These are phyloP conservation scores for Colletotrichum sp. DNA, from an alignment of 2,329 filamentous ascomycete genomes.

Conservation along the genomic window DNA sequence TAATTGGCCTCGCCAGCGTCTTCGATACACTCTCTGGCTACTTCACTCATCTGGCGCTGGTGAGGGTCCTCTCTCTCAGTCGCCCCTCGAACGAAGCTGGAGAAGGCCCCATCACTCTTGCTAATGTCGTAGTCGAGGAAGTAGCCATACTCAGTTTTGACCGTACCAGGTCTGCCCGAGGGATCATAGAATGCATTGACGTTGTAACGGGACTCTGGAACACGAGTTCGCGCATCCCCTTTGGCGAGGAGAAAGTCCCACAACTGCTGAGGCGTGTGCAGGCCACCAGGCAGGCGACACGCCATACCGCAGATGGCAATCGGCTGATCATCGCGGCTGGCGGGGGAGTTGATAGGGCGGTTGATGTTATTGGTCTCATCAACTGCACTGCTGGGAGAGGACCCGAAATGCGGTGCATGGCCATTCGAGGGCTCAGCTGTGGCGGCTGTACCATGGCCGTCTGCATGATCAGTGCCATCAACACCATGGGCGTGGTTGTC, in stretches of 20 bases:
- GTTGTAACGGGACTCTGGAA: slow-evolving; percentile 21
- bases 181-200: slow-evolving; percentile 14
- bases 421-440: neutral
- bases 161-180: slow-evolving; percentile 1
- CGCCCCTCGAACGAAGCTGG: neutral
- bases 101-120: neutral
- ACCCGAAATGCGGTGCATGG: neutral
- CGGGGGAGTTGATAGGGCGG: neutral
- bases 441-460: neutral
- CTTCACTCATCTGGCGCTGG: slow-evolving; percentile 28
- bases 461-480: neutral
- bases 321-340: slow-evolving; percentile 26
- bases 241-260: slow-evolving; percentile 34
- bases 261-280: slow-evolving; percentile 34
- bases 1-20: slow-evolving; percentile 27
- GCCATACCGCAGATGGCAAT: slow-evolving; percentile 53
- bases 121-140: slow-evolving; percentile 16
- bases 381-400: neutral
- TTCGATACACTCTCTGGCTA: slow-evolving; percentile 34
- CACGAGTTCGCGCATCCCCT: neutral
- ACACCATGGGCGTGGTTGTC: neutral
- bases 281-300: slow-evolving; percentile 42
- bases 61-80: neutral
- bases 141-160: slow-evolving; percentile 17
- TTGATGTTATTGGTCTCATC: neutral